Percentiles rank a stretch among this genome's conserved stretches.
Evolutionary conservation across 2,329 filamentous ascomycete genomes (phyloP).

Genomic region (Aspergillus fischeri): DNA sequence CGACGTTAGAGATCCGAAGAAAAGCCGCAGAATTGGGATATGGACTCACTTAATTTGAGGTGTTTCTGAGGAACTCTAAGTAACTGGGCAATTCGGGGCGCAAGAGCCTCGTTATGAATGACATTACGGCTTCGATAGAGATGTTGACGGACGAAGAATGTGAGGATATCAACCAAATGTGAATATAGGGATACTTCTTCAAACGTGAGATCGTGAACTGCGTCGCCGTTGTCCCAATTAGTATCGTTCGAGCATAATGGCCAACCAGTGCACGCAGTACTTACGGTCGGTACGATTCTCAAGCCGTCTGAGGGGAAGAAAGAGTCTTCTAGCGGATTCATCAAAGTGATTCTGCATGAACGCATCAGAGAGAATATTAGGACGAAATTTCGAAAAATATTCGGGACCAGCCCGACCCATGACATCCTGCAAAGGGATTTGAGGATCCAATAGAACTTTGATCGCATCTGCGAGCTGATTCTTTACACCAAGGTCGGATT

Average conservation of each 20-base stretch:
- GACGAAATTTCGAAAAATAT: constrained; percentile 60
- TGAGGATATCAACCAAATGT: constrained; percentile 87
- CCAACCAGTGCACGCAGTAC: constrained; percentile 18
- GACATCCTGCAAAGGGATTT: constrained; percentile 55
- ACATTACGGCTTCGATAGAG: constrained; percentile 83
- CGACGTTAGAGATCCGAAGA: neutral
- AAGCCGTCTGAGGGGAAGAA: constrained; percentile 78
- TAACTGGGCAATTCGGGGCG: constrained; percentile 75
- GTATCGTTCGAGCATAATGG: constrained; percentile 3
- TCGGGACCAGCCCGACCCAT: constrained; percentile 64
- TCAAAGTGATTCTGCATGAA: constrained; percentile 91
- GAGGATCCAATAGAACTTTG: constrained; percentile 82
- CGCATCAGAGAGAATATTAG: constrained; percentile 72
- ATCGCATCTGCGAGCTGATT: constrained; percentile 93
- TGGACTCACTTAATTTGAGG: constrained; percentile 71
- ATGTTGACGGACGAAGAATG: constrained; percentile 90
- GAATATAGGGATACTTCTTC: constrained; percentile 87
- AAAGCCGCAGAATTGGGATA: neutral
- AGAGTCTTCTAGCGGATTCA: constrained; percentile 75
- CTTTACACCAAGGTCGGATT: constrained; percentile 90
- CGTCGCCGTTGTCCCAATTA: neutral
- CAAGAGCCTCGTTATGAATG: constrained; percentile 73
- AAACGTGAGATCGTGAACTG: constrained; percentile 68
- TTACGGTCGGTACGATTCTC: constrained; percentile 58
- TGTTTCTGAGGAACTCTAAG: constrained; percentile 84